Conservation (phyloP, 306 rosid genomes). For the Corylus avellana region DNA sequence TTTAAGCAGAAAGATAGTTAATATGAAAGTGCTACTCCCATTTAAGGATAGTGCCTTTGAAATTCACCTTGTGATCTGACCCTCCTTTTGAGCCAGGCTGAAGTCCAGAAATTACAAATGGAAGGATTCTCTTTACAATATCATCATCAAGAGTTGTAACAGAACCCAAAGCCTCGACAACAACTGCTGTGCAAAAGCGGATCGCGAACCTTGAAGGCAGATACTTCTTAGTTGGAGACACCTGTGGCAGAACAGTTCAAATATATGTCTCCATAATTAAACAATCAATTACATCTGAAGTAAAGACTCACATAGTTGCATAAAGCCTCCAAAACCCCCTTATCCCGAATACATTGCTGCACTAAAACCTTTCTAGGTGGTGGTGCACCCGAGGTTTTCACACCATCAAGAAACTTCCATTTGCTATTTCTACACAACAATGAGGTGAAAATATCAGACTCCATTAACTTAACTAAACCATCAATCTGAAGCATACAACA, state of each 20-base stretch:
- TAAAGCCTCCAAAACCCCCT: constrained; percentile 65
- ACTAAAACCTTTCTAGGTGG: constrained; percentile 85
- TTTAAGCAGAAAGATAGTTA: neutral
- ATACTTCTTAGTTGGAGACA: constrained; percentile 68
- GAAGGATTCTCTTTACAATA: constrained; percentile 68
- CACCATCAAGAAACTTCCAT: constrained; percentile 86
- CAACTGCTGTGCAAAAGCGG: constrained; percentile 84
- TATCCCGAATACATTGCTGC: constrained; percentile 80
- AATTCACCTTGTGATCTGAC: constrained; percentile 77
- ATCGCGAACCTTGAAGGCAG: constrained; percentile 62
- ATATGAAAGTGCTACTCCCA: neutral
- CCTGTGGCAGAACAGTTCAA: constrained; percentile 46
- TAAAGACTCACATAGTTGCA: constrained; percentile 79
- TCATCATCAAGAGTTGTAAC: constrained; percentile 51
- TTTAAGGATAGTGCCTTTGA: constrained; percentile 15
- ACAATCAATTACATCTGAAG: constrained; percentile 23
- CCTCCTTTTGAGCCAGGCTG: constrained; percentile 49
- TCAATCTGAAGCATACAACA: constrained; percentile 17
- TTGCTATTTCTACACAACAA: constrained; percentile 56
- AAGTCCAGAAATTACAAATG: constrained; percentile 77
- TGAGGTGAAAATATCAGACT: constrained; percentile 27
- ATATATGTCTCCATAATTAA: constrained; percentile 10
- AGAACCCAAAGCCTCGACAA: constrained; percentile 78
- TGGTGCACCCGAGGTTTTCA: constrained; percentile 77
- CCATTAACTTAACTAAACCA: constrained; percentile 13